Evolutionary conservation across 441 rosid species (phyloP).

Genomic region (Rhodomyrtus psidioides): DNA sequence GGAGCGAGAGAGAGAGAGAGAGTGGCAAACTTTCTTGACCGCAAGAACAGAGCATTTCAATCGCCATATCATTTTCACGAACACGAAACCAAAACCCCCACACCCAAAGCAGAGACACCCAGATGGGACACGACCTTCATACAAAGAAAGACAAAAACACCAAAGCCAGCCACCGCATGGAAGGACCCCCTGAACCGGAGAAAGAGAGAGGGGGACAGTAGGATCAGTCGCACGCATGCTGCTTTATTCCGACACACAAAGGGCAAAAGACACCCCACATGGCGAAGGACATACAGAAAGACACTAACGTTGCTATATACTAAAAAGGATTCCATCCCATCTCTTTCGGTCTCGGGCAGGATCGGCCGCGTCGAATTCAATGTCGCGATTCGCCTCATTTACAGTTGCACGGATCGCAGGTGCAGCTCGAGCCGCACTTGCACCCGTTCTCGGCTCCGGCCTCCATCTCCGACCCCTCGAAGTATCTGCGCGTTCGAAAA

Average conservation of each 20-base stretch:
- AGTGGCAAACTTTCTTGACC: neutral
- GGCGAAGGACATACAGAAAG: neutral
- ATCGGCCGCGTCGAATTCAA: neutral
- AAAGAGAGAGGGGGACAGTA: neutral
- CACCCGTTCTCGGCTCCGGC: slow-evolving; percentile 4
- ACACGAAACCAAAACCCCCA: neutral
- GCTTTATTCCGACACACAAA: neutral
- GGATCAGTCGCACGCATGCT: neutral
- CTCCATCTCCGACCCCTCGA: neutral
- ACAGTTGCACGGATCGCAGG: slow-evolving; percentile 2
- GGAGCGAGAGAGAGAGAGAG: too few relatives aligned
- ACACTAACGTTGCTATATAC: neutral
- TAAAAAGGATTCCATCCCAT: neutral
- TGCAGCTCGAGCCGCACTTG: slow-evolving; percentile 10
- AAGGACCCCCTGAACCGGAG: neutral
- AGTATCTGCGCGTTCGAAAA: neutral
- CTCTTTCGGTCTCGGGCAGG: neutral
- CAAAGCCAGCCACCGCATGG: neutral
- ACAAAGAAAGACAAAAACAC: neutral
- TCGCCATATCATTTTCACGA: neutral
- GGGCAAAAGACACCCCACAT: neutral
- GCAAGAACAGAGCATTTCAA: neutral
- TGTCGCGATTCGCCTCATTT: neutral
- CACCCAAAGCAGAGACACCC: neutral
- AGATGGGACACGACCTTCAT: neutral